These are phyloP conservation scores for Phlebiopsis gigantea DNA, from an alignment of 768 basidiomycete genomes.

Conservation along the genomic window DNA sequence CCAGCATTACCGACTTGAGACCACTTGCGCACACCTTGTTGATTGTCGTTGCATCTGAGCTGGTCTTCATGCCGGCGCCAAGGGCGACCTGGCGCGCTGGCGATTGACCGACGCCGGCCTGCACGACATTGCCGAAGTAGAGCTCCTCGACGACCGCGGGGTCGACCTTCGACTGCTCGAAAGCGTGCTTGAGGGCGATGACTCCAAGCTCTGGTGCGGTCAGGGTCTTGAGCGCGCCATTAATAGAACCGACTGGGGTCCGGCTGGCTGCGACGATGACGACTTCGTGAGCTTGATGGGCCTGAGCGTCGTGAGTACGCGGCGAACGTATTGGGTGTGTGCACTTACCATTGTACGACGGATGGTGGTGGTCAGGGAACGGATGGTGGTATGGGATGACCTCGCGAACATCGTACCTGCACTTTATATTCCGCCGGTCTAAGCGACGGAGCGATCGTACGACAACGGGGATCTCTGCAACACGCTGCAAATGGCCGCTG, in stretches of 20 bases:
- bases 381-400: slow-evolving; percentile 5
- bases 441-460: slow-evolving; percentile 9
- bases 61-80: slow-evolving; percentile 72
- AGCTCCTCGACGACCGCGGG: slow-evolving; percentile 88
- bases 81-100: slow-evolving; percentile 99
- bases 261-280: slow-evolving; percentile 93
- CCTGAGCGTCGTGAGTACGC: not conserved
- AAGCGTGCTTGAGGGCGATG: slow-evolving; percentile 85
- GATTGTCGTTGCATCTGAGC: slow-evolving; percentile 95
- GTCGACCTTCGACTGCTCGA: slow-evolving; percentile 73
- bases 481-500: not conserved
- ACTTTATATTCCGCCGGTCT: slow-evolving; percentile 6
- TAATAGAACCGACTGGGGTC: slow-evolving; percentile 91
- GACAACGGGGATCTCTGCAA: slow-evolving; percentile 2
- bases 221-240: slow-evolving; percentile 82
- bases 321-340: not conserved
- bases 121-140: slow-evolving; percentile 96
- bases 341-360: slow-evolving; percentile 12
- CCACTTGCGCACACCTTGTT: slow-evolving; percentile 99
- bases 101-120: slow-evolving; percentile 95
- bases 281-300: slow-evolving; percentile 54
- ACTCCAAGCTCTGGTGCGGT: slow-evolving; percentile 90
- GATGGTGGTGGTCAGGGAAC: slow-evolving; percentile 8
- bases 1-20: slow-evolving; percentile 92
- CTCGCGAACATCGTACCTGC: slow-evolving; percentile 3